phyloP scores from a whole-genome alignment of 768 basidiomycete genomes.

The Hemileccinum rubropunctum region DNA sequence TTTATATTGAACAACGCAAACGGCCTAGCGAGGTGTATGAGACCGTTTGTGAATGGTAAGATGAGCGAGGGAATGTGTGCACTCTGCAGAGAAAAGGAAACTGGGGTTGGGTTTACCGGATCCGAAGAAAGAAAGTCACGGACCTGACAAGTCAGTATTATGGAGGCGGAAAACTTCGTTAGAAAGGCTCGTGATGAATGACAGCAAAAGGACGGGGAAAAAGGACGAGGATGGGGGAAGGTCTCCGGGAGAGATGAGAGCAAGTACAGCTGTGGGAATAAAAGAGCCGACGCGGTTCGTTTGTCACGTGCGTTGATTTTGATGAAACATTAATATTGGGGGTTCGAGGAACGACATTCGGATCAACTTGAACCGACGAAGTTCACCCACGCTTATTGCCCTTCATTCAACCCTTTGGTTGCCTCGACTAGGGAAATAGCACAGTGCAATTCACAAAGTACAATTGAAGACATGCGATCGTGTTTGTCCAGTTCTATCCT shows the following conservation, averaged over 20 bases:
- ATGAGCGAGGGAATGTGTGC: slow-evolving; percentile 25
- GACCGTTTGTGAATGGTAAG: slow-evolving; percentile 4
- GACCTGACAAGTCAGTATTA: slow-evolving; percentile 15
- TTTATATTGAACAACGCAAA: slow-evolving; percentile 4
- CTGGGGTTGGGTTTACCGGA: not conserved
- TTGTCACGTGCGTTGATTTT: slow-evolving; percentile 35
- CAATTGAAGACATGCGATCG: not conserved
- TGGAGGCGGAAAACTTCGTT: slow-evolving; percentile 12
- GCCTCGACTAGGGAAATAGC: not conserved
- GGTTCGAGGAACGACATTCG: too few relatives aligned
- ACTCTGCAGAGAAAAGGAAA: slow-evolving; percentile 13
- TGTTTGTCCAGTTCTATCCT: not conserved
- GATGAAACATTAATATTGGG: too few relatives aligned
- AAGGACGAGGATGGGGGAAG: slow-evolving; percentile 1
- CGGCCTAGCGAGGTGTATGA: not conserved
- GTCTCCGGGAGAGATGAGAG: slow-evolving; percentile 10
- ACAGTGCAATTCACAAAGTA: not conserved
- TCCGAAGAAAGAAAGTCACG: slow-evolving; percentile 2
- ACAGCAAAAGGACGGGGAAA: slow-evolving; percentile 1
- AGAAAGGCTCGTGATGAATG: slow-evolving; percentile 13
- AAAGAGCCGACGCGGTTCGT: slow-evolving; percentile 27
- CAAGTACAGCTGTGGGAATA: slow-evolving; percentile 15
- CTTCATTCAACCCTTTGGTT: not conserved
- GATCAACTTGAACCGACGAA: too few relatives aligned
- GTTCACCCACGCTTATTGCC: not conserved